Evolutionary conservation across 352 stramenopile genomes (phyloP).

Genomic region (Phytophthora crassamura): DNA sequence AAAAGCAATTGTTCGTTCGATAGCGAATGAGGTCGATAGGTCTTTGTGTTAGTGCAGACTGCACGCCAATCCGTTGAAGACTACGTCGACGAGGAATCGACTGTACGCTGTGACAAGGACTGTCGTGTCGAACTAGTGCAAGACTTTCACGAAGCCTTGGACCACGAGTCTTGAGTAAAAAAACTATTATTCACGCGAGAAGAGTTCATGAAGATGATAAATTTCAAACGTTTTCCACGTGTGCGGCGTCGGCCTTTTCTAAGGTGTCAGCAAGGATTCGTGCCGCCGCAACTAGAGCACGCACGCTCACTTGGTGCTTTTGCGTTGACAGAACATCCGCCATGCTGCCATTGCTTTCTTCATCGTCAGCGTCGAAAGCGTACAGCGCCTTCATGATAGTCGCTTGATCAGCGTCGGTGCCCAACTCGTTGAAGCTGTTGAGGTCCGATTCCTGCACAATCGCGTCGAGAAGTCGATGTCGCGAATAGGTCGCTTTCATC

Average conservation of each 20-base stretch:
- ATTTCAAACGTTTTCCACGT: conserved; percentile 11
- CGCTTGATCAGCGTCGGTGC: conserved; percentile 29
- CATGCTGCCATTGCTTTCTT: conserved; percentile 17
- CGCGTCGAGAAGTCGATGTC: conserved; percentile 58
- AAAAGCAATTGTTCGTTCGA: no score
- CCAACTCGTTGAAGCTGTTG: conserved; percentile 37
- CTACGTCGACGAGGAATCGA: no score
- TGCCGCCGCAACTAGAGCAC: conserved; percentile 47
- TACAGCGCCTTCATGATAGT: conserved; percentile 46
- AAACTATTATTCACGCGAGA: background rate
- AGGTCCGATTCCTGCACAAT: conserved; percentile 62
- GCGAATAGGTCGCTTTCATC: conserved; percentile 53
- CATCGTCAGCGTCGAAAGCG: conserved; percentile 37
- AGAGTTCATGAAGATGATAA: background rate
- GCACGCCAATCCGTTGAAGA: no score
- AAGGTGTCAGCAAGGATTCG: conserved; percentile 53
- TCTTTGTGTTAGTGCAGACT: no score
- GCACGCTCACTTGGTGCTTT: conserved; percentile 38
- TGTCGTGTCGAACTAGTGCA: no score
- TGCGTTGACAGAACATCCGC: conserved; percentile 36
- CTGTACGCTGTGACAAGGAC: no score
- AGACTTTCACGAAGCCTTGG: no score
- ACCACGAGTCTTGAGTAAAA: background rate
- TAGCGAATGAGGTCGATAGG: no score
- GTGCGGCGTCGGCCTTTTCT: conserved; percentile 34